Evolutionary conservation across 1,139 yeast species (phyloP).

Genomic region (Candida sp.): DNA sequence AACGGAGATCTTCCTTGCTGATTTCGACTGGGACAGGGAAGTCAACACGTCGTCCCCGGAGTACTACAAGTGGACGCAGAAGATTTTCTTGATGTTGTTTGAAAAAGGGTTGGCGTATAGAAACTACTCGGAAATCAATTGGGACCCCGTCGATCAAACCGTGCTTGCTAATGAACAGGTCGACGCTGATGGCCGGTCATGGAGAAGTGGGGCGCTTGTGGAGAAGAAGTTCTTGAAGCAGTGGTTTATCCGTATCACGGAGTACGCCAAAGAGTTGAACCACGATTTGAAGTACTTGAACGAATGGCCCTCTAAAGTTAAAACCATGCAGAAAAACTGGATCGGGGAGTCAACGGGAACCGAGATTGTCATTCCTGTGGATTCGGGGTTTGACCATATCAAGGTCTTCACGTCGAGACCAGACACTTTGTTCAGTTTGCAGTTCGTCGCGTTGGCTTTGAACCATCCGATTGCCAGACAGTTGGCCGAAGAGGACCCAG

Average conservation of each 20-base stretch:
- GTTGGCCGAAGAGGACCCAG: slow-evolving; percentile 34
- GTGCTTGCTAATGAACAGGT: slow-evolving; percentile 98
- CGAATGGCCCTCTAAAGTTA: slow-evolving; percentile 90
- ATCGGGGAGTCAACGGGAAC: slow-evolving; percentile 91
- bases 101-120: slow-evolving; percentile 85
- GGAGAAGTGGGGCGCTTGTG: slow-evolving; percentile 97
- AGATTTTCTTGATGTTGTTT: slow-evolving; percentile 72
- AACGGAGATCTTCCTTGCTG: slow-evolving; percentile 77
- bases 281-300: slow-evolving; percentile 62
- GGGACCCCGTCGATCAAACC: slow-evolving; percentile 97
- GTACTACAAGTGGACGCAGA: slow-evolving; percentile 93
- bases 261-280: slow-evolving; percentile 70
- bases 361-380: slow-evolving; percentile 53
- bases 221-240: slow-evolving; percentile 82
- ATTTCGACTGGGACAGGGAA: slow-evolving; percentile 95
- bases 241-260: slow-evolving; percentile 93
- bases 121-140: slow-evolving; percentile 86
- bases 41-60: slow-evolving; percentile 87
- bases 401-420: slow-evolving; percentile 85
- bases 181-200: slow-evolving; percentile 85
- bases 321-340: slow-evolving; percentile 93
- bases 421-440: slow-evolving; percentile 84
- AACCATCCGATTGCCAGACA: slow-evolving; percentile 65
- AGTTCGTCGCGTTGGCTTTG: slow-evolving; percentile 77
- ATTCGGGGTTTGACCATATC: slow-evolving; percentile 27